Evolutionary conservation across 208 protist species (phyloP).

Genomic region (Acanthamoeba sp.): DNA sequence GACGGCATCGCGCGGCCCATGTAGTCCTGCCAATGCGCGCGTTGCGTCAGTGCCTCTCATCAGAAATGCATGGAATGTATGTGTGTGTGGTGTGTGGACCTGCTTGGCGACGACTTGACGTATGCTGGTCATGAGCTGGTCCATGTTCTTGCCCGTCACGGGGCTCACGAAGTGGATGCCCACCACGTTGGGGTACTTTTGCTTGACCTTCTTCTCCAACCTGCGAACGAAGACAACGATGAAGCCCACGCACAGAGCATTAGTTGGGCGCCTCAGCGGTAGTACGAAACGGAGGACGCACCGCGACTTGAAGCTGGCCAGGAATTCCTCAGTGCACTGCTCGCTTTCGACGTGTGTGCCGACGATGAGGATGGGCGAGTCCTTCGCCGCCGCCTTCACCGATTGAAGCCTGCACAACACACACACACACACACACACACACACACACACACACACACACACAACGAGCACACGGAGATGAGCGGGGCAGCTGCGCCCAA

Average conservation of each 20-base stretch:
- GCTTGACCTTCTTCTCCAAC: constrained; percentile 16
- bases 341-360: constrained; percentile 21
- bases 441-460: no score
- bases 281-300: not conserved
- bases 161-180: constrained; percentile 59
- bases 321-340: constrained; percentile 45
- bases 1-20: constrained; percentile 50
- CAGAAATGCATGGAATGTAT: not conserved
- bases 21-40: not conserved
- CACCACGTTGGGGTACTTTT: constrained; percentile 1
- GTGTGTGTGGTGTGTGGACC: not conserved
- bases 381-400: not conserved
- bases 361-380: constrained; percentile 21
- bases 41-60: no score
- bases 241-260: not conserved
- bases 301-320: not conserved
- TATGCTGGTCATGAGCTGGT: not conserved
- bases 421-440: no score
- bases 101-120: not conserved
- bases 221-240: not conserved
- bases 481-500: no score
- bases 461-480: no score
- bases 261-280: no score
- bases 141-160: constrained; percentile 26
- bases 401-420: constrained; percentile 62